Evolutionary conservation across 2,329 filamentous ascomycete species (phyloP).

Genomic region (Colletotrichum trifolii): DNA sequence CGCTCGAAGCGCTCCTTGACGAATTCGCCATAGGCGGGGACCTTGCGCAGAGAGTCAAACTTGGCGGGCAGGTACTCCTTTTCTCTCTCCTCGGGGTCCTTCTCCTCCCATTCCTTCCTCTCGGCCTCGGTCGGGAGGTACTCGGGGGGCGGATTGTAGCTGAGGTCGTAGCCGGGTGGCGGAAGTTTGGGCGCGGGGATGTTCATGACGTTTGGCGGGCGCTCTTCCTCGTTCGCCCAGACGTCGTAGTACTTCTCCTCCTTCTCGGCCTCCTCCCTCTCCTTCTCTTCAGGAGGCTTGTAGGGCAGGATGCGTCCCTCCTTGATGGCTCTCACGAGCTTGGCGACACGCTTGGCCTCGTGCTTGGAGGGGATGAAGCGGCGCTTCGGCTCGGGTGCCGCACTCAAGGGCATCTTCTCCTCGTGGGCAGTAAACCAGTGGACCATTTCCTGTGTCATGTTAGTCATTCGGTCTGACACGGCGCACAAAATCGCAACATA

Average conservation of each 20-base stretch:
- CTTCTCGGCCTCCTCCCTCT: slow-evolving; percentile 78
- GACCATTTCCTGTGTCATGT: slow-evolving; percentile 73
- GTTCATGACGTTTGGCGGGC: slow-evolving; percentile 90
- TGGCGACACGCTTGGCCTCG: slow-evolving; percentile 95
- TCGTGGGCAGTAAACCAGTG: slow-evolving; percentile 93
- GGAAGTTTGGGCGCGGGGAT: slow-evolving; percentile 93
- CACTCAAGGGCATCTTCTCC: slow-evolving; percentile 94
- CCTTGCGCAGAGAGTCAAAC: slow-evolving; percentile 86
- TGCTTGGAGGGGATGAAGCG: slow-evolving; percentile 97
- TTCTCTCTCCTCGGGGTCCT: slow-evolving; percentile 90
- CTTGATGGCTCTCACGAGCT: slow-evolving; percentile 93
- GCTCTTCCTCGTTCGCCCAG: slow-evolving; percentile 91
- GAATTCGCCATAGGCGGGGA: slow-evolving; percentile 88
- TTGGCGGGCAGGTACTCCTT: slow-evolving; percentile 88
- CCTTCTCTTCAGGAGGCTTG: slow-evolving; percentile 74
- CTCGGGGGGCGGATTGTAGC: slow-evolving; percentile 95
- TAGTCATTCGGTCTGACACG: slow-evolving; percentile 36
- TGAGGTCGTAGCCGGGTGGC: slow-evolving; percentile 93
- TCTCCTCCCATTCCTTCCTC: slow-evolving; percentile 83
- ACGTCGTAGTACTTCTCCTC: slow-evolving; percentile 85
- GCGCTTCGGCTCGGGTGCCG: slow-evolving; percentile 94
- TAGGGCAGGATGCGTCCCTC: slow-evolving; percentile 95
- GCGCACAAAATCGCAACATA: slow-evolving; percentile 49
- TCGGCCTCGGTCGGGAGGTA: slow-evolving; percentile 91
- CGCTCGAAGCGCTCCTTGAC: slow-evolving; percentile 97